Conservation (phyloP, 257 asterid genomes). For the Vinca minor region DNA sequence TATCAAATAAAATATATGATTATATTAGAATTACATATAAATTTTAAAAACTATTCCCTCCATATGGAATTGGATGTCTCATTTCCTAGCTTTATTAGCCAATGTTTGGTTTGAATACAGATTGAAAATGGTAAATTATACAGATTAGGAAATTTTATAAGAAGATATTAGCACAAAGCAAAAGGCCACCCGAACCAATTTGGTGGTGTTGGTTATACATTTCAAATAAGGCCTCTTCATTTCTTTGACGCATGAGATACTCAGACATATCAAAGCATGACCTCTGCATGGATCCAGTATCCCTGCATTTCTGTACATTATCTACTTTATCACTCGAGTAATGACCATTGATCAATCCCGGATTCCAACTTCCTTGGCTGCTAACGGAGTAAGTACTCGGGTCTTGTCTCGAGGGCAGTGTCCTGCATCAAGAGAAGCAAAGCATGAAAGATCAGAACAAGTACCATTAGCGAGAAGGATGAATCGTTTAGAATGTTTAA, state of each 20-base stretch:
- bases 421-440: slow-evolving; percentile 25
- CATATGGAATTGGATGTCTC: no score
- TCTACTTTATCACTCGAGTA: slow-evolving; percentile 16
- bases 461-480: no score
- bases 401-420: slow-evolving; percentile 17
- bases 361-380: slow-evolving; percentile 69
- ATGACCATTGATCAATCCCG: slow-evolving; percentile 20
- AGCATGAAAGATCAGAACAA: background rate
- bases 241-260: slow-evolving; percentile 27
- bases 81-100: no score
- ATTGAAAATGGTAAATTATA: no score
- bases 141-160: no score
- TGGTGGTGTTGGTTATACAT: slow-evolving; percentile 48
- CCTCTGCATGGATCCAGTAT: slow-evolving; percentile 12
- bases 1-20: no score
- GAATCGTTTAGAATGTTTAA: no score
- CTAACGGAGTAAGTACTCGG: slow-evolving; percentile 38
- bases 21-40: no score
- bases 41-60: no score
- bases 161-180: slow-evolving; percentile 40
- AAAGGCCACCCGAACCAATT: slow-evolving; percentile 58
- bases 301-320: slow-evolving; percentile 10
- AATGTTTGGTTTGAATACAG: no score
- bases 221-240: slow-evolving; percentile 58
- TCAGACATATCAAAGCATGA: slow-evolving; percentile 55